A percentile compares a stretch with the other conserved stretches of the same genome.
Conservation (phyloP, 2,329 filamentous ascomycete species). For the Hymenotorrendiella dingleyae region DNA sequence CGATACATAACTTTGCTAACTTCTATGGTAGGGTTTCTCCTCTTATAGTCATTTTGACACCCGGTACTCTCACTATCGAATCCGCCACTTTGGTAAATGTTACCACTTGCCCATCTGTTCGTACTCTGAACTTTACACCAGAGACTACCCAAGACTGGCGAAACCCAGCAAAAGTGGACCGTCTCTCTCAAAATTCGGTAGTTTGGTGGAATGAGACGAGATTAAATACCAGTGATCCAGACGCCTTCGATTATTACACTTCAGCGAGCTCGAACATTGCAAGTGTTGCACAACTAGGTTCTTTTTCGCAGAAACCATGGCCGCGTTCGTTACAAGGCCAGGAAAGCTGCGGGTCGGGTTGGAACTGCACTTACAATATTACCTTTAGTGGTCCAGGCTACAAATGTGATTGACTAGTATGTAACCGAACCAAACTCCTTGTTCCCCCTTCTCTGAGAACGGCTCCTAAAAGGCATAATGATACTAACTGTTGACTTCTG, state of each 20-base stretch:
- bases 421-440: too few species aligned
- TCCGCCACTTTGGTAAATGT: neutral
- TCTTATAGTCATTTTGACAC: slow-evolving; percentile 2
- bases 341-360: slow-evolving; percentile 2
- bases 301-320: slow-evolving; percentile 1
- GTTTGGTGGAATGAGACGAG: slow-evolving; percentile 1
- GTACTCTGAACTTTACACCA: slow-evolving; percentile 3
- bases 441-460: too few species aligned
- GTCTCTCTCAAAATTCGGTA: neutral
- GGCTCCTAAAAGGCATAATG: too few species aligned
- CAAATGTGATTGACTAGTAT: too few species aligned
- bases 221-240: neutral
- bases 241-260: slow-evolving; percentile 4
- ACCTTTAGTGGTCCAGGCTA: slow-evolving; percentile 4
- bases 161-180: neutral
- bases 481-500: too few species aligned
- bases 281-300: neutral
- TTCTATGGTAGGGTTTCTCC: neutral
- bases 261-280: neutral
- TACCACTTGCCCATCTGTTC: neutral
- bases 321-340: neutral
- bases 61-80: slow-evolving; percentile 3
- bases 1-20: neutral
- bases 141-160: slow-evolving; percentile 3
- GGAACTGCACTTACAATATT: slow-evolving; percentile 6